Evolutionary conservation across 1,284 basidiomycete genomes (phyloP).

Genomic region (Ganoderma multipileum): DNA sequence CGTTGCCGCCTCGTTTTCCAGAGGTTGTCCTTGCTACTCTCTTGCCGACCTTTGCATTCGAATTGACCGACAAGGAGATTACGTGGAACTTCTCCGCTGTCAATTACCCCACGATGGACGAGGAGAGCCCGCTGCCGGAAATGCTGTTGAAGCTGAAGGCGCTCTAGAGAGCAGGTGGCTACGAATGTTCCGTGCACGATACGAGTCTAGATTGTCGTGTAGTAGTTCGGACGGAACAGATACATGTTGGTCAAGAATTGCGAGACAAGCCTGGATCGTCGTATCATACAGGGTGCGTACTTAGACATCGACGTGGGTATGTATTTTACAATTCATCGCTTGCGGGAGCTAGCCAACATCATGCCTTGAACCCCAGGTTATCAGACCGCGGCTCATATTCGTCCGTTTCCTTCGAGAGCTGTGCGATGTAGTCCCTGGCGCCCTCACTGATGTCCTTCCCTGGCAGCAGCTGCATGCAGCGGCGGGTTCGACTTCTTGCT

Average conservation of each 20-base stretch:
- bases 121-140: slow-evolving; percentile 7
- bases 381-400: slow-evolving; percentile 40
- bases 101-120: slow-evolving; percentile 10
- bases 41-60: slow-evolving; percentile 3
- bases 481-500: slow-evolving; percentile 32
- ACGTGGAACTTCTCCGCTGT: slow-evolving; percentile 7
- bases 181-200: too few relatives aligned
- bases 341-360: background rate
- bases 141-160: slow-evolving; percentile 9
- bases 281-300: too few relatives aligned
- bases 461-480: slow-evolving; percentile 35
- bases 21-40: slow-evolving; percentile 1
- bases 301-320: too few relatives aligned
- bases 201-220: too few relatives aligned
- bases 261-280: too few relatives aligned
- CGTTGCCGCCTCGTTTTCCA: background rate
- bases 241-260: too few relatives aligned
- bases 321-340: background rate
- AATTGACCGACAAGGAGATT: slow-evolving; percentile 7
- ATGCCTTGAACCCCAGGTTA: slow-evolving; percentile 2
- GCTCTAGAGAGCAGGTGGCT: background rate
- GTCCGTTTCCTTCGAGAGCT: slow-evolving; percentile 27
- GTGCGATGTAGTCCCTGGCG: slow-evolving; percentile 25
- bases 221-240: too few relatives aligned
- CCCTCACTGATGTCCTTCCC: slow-evolving; percentile 26